A percentile compares a stretch with the other conserved stretches of the same genome.
Conservation (phyloP, 495 filamentous ascomycete genomes). For the Delitschia confertaspora region DNA sequence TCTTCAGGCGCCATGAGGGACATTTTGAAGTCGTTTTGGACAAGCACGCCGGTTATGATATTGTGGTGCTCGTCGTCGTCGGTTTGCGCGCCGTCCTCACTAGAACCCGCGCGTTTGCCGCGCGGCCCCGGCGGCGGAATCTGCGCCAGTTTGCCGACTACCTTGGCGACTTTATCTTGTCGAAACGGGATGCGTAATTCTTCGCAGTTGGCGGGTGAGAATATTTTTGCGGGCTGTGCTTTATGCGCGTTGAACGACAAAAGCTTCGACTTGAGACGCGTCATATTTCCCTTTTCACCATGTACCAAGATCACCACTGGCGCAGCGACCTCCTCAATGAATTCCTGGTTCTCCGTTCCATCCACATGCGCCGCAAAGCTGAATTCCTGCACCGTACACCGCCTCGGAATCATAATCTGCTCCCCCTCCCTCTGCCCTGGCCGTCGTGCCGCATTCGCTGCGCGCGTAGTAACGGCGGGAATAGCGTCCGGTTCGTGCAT, state of each 20-base stretch:
- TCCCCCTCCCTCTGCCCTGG: conserved; percentile 45
- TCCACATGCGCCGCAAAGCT: conserved; percentile 96
- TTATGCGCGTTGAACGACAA: conserved; percentile 82
- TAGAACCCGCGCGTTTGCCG: conserved; percentile 1
- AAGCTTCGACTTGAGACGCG: conserved; percentile 85
- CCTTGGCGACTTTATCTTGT: conserved; percentile 91
- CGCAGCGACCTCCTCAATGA: conserved; percentile 85
- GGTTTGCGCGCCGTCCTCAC: conserved; percentile 25
- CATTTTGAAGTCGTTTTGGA: conserved; percentile 95
- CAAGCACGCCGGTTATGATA: conserved; percentile 78
- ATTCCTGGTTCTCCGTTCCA: conserved; percentile 87
- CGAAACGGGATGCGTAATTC: conserved; percentile 92
- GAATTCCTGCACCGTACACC: conserved; percentile 85
- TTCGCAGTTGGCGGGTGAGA: conserved; percentile 86
- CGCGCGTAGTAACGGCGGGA: conserved; percentile 76
- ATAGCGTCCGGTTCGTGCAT: conserved; percentile 90
- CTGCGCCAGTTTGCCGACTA: conserved; percentile 85
- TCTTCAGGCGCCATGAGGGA: conserved; percentile 94
- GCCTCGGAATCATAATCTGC: conserved; percentile 82
- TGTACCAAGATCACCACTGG: conserved; percentile 97
- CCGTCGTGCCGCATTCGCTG: conserved; percentile 43
- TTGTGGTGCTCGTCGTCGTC: conserved; percentile 41
- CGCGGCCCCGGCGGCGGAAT: conserved; percentile 52
- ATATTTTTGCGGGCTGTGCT: conserved; percentile 74
- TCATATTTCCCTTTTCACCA: conserved; percentile 97